These are phyloP conservation scores for Desmodesmus armatus DNA, from an alignment of 139 green algal genomes.

Conservation along the genomic window DNA sequence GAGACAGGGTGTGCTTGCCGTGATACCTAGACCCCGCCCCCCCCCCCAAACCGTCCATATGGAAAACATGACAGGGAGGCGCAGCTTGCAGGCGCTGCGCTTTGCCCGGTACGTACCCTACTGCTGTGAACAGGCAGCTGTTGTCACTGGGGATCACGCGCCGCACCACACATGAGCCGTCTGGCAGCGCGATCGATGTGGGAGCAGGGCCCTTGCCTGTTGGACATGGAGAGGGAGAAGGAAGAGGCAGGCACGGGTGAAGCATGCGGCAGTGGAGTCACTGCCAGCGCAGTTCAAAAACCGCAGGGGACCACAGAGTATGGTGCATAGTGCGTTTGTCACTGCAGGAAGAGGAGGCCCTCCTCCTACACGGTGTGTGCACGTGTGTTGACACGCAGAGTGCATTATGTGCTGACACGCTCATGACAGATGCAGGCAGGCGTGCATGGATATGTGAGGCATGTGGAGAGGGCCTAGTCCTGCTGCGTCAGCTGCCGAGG, in stretches of 20 bases:
- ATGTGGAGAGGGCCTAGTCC: background rate
- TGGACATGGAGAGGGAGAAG: background rate
- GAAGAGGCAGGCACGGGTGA: too few species aligned
- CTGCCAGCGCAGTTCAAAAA: background rate
- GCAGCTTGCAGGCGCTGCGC: background rate
- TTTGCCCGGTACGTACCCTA: too few species aligned
- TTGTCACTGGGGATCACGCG: conserved; percentile 92
- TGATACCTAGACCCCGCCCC: background rate
- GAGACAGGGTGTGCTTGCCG: background rate
- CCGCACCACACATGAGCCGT: conserved; percentile 76
- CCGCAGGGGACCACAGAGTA: too few species aligned
- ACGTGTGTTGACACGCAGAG: too few species aligned
- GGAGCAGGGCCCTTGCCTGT: conserved; percentile 48
- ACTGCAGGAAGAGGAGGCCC: background rate
- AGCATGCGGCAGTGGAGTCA: background rate
- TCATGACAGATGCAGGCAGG: too few species aligned
- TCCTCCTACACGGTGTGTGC: background rate
- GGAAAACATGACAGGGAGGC: background rate
- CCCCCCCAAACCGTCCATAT: background rate
- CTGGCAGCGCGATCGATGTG: conserved; percentile 51
- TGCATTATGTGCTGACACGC: too few species aligned
- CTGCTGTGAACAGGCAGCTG: conserved; percentile 94
- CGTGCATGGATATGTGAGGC: too few species aligned
- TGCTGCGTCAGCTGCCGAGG: background rate
- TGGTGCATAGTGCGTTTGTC: background rate